phyloP scores from a whole-genome alignment of 2,329 filamentous ascomycete species.

The Purpureocillium takamizusanense region DNA sequence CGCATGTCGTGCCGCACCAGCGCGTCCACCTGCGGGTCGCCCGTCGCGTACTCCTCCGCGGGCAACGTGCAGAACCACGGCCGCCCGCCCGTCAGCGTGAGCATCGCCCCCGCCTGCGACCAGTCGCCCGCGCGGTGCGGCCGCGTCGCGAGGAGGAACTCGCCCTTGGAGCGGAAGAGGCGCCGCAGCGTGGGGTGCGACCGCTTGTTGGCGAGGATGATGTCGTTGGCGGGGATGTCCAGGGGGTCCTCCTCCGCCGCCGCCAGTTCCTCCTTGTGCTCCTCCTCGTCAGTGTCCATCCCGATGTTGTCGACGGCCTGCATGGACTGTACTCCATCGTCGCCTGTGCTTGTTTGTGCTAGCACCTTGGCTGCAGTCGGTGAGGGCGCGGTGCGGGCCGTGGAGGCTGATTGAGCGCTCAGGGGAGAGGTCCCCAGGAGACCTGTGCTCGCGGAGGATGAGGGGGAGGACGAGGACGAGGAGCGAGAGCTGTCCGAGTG shows the following conservation, averaged over 20 bases:
- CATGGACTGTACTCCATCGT: too few species aligned
- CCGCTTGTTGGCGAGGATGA: slow-evolving; percentile 48
- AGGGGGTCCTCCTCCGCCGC: slow-evolving; percentile 10
- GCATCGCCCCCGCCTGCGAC: slow-evolving; percentile 57
- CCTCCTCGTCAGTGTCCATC: too few species aligned
- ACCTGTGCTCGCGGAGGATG: not conserved
- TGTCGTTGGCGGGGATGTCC: slow-evolving; percentile 26
- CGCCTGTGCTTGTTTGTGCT: too few species aligned
- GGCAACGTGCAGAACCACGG: slow-evolving; percentile 52
- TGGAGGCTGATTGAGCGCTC: slow-evolving; percentile 11
- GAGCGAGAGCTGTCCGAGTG: slow-evolving; percentile 3
- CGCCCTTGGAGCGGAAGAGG: slow-evolving; percentile 55
- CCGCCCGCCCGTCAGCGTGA: slow-evolving; percentile 47
- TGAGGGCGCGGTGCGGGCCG: slow-evolving; percentile 13
- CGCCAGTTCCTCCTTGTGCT: not conserved
- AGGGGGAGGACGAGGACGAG: too few species aligned
- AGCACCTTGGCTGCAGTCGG: not conserved
- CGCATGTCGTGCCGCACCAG: slow-evolving; percentile 40
- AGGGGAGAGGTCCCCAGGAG: slow-evolving; percentile 10
- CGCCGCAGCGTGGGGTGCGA: slow-evolving; percentile 40
- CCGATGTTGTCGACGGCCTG: too few species aligned
- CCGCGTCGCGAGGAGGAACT: slow-evolving; percentile 50
- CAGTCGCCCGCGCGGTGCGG: slow-evolving; percentile 47
- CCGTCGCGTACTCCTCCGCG: slow-evolving; percentile 38
- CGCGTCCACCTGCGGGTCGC: slow-evolving; percentile 36